Conservation (phyloP, 2,329 filamentous ascomycete species). For the Dendrostoma leiphaemia region DNA sequence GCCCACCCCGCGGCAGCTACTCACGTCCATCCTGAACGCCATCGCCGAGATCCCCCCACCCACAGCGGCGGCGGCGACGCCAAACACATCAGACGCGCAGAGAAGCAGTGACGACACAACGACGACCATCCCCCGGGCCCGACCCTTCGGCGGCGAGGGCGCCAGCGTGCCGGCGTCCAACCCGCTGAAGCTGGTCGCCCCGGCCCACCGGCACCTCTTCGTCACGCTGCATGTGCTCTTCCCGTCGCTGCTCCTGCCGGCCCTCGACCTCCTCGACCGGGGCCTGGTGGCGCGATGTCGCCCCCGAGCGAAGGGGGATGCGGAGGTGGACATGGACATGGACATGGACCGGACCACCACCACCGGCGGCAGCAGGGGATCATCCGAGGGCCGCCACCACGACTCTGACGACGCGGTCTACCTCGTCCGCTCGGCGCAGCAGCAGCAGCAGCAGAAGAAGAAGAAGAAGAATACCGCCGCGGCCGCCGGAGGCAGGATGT, state of each 20-base stretch:
- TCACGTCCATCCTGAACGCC: slow-evolving; percentile 48
- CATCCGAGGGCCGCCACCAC: slow-evolving; percentile 1
- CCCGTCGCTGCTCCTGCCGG: slow-evolving; percentile 75
- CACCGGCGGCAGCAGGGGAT: too few species aligned
- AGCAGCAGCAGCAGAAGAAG: too few species aligned
- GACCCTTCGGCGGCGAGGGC: not conserved
- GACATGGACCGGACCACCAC: not conserved
- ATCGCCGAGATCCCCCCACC: slow-evolving; percentile 32
- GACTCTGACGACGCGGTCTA: slow-evolving; percentile 39
- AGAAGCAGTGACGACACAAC: too few species aligned
- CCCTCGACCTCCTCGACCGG: slow-evolving; percentile 84
- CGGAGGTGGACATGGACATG: not conserved
- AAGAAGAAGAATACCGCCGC: too few species aligned
- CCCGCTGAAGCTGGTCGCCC: slow-evolving; percentile 34
- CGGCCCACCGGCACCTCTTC: slow-evolving; percentile 54
- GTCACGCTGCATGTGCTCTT: slow-evolving; percentile 83
- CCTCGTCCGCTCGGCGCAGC: slow-evolving; percentile 62
- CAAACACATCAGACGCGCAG: too few species aligned
- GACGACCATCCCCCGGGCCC: not conserved
- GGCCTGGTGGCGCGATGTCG: slow-evolving; percentile 67
- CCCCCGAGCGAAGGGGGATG: too few species aligned
- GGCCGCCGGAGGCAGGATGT: slow-evolving; percentile 35
- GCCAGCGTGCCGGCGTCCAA: slow-evolving; percentile 23
- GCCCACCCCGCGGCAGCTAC: slow-evolving; percentile 40
- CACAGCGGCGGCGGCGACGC: not conserved